Evolutionary conservation across 139 green algal genomes (phyloP).

Genomic region (Chloropicon primus): DNA sequence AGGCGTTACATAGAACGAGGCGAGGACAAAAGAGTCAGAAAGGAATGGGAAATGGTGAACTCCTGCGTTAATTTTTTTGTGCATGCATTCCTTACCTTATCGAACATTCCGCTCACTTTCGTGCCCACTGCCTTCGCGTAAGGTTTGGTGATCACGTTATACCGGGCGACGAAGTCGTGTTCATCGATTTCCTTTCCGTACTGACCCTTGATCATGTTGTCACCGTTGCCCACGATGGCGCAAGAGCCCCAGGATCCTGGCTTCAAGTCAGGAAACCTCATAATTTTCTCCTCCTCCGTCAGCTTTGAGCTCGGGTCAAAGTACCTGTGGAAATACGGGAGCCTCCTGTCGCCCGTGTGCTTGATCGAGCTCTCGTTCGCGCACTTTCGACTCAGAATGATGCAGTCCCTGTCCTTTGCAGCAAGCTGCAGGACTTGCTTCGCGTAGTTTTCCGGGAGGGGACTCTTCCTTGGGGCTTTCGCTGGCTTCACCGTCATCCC

Average conservation of each 20-base stretch:
- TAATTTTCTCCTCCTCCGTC: neutral
- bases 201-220: slow-evolving; percentile 10
- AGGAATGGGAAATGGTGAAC: too few species aligned
- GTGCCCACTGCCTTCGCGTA: slow-evolving; percentile 12
- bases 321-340: neutral
- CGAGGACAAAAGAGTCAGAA: too few species aligned
- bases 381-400: neutral
- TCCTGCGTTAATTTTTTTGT: too few species aligned
- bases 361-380: neutral
- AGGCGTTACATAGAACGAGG: too few species aligned
- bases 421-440: neutral
- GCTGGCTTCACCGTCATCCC: neutral
- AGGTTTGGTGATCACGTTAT: slow-evolving; percentile 13
- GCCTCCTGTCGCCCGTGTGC: neutral
- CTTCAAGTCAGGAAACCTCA: neutral
- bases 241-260: slow-evolving; percentile 11
- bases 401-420: neutral
- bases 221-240: slow-evolving; percentile 16
- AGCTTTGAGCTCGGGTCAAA: neutral
- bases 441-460: neutral
- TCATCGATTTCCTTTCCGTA: slow-evolving; percentile 14
- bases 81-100: too few species aligned
- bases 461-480: neutral
- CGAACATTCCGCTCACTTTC: neutral
- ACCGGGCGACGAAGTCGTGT: slow-evolving; percentile 22